Conservation (phyloP, 2,329 filamentous ascomycete species). For the Pseudogymnoascus sp. region DNA sequence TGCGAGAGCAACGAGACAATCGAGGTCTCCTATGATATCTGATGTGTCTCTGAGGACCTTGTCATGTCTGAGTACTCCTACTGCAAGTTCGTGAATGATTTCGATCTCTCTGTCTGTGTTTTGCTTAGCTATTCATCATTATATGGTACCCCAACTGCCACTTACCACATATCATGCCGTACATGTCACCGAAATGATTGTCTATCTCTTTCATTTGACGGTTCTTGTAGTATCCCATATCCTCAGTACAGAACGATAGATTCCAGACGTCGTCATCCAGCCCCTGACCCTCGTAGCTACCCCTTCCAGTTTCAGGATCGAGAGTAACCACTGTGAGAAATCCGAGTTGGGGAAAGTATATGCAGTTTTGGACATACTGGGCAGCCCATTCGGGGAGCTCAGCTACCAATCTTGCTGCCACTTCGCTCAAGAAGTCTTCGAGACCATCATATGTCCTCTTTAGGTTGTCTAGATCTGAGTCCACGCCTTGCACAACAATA, state of each 20-base stretch:
- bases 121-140: background rate
- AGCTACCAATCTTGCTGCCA: conserved; percentile 55
- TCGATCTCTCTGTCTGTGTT: conserved; percentile 74
- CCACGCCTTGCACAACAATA: conserved; percentile 64
- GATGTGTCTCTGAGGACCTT: conserved; percentile 60
- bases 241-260: conserved; percentile 64
- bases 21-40: conserved; percentile 76
- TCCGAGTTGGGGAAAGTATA: conserved; percentile 85
- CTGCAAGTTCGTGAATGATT: conserved; percentile 69
- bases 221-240: conserved; percentile 79
- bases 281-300: conserved; percentile 55
- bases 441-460: conserved; percentile 74
- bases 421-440: conserved; percentile 60
- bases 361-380: conserved; percentile 59
- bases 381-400: conserved; percentile 53
- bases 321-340: conserved; percentile 72
- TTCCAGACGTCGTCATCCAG: conserved; percentile 60
- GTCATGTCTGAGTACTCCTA: conserved; percentile 62
- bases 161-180: conserved; percentile 72
- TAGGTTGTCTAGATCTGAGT: conserved; percentile 66
- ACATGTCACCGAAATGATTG: conserved; percentile 72
- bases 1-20: conserved; percentile 74
- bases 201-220: conserved; percentile 74
- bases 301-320: conserved; percentile 49
- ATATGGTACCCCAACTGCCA: background rate